Evolutionary conservation across 805 yeast genomes (phyloP), one percentile per base, ranked within the genome.

Genomic region (Myxozyma melibiosi): DNA sequence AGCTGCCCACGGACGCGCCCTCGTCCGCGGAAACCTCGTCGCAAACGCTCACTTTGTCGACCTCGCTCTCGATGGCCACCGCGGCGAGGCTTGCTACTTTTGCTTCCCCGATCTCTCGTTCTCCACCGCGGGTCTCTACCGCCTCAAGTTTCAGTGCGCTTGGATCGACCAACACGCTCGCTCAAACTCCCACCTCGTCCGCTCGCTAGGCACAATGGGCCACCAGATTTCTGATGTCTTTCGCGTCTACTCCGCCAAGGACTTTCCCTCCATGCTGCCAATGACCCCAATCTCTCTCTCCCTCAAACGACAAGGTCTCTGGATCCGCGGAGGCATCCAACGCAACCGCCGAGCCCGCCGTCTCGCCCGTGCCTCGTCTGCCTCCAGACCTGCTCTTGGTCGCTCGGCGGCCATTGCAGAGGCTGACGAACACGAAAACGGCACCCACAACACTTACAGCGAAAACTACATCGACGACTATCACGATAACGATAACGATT

Each of bases 191-290:
- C 28, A 50, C 58, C 56, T 37, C 39, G 51, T 50, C 37, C 55
- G 62, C 27, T 49, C 58, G 14, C 58, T 59, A 52, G 63, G 62
- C 30, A 47, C 43, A 24, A 57, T 59, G 58, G 68, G 66, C 7
- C 54, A 42, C 44, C 64, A 58, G 37, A 53, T 56, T 28, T 63
- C 70, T 4, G 61, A 65, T 48, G 44, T 61, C 24, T 63, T 71
- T 39, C 58, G 64, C 28, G 73, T 67, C n/a, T 71, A 70, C 57
- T 65, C 72, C n/a, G 71, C 74, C 5, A 71, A 71, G 54, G 65
- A 66, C 28, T 71, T 71, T 50, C 74, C 74, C 9, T 71, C 73
- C 18, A 66, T 71, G 51, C 49, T 57, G 13, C 62, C 63, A 5
- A 56, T 57, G 58, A 59, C 63, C 18, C 51, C 56, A n/a, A 37